Base-by-base conservation (phyloP, 169 alveolate genomes). In the Plasmodium yoelii region DNA sequence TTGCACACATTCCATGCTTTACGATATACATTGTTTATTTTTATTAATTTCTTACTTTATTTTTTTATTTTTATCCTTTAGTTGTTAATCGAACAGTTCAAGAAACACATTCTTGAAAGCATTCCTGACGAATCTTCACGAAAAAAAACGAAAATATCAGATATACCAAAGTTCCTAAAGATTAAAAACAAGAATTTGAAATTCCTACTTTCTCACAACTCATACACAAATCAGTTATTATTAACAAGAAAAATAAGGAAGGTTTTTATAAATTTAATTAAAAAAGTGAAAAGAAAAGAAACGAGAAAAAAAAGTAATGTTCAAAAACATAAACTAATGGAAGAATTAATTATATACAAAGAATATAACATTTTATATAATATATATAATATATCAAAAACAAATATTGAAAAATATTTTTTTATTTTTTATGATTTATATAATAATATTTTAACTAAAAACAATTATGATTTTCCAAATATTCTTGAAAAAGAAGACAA, bases 191-290 rank as follows among this genome's bases (percentile, higher is more conserved):
- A 67, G 42, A 71, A 64, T 13, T 49, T 82, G 26, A 65, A 67
- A 12, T 82, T 65, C 42, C 64, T 82, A 10, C 39, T 82, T 42
- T 42, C 44, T 5, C 90, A 82, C 49, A 82, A 82, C 26, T 56
- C 84, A 1, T 82, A 82, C 46, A 61, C 90, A n/a, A 82, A 82
- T 28, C 80, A 82, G n/a, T 67, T 67, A 82, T 67, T 67, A 59
- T 46, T 82, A 47, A 82, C 90, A 3, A 55, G 90, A 46, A 65
- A 67, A 51, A 24, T 67, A 34, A 82, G 90, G 44, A 67, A 55
- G 12, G 7, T 82, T 1, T 82, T 82, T 61, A 22, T 82, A 13
- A 65, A 60, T 24, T 82, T 82, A 82, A 63, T 56, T 24, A 82
- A 65, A 82, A 67, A 82, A 68, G 67, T 63, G 55, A 34, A 34